These are phyloP conservation scores for Penstemon davidsonii DNA, from an alignment of 257 asterid species.

Conservation along the genomic window DNA sequence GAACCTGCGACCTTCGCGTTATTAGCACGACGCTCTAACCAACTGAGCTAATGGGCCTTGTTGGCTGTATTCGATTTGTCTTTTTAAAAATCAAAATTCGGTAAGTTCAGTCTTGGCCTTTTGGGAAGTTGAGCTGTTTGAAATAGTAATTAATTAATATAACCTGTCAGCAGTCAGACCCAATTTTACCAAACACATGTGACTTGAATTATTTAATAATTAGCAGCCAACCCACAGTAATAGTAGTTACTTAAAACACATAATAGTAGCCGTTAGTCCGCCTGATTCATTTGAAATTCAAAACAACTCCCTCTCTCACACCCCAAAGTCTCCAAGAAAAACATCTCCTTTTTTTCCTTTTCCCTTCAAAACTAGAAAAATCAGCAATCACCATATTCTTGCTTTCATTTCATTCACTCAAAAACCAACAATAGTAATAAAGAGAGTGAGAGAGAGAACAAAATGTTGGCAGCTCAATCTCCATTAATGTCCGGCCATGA, in stretches of 20 bases:
- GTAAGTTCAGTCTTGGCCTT: neutral
- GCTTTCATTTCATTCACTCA: neutral
- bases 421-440: neutral
- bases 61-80: no score
- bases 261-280: slow-evolving; percentile 30
- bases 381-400: neutral
- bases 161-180: neutral
- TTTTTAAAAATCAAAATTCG: neutral
- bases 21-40: slow-evolving; percentile 42
- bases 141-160: neutral
- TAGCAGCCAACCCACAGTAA: neutral
- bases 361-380: neutral
- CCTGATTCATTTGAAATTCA: slow-evolving; percentile 42
- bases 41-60: slow-evolving; percentile 34
- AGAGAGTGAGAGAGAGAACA: neutral
- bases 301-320: slow-evolving; percentile 20
- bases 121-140: slow-evolving; percentile 7
- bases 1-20: slow-evolving; percentile 39
- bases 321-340: neutral
- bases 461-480: slow-evolving; percentile 38
- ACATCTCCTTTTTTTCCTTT: neutral
- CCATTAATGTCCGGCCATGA: slow-evolving; percentile 26
- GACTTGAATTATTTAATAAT: neutral
- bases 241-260: neutral
- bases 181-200: slow-evolving; percentile 24